Evolutionary conservation across 352 stramenopile species (phyloP).

Genomic region (Globisporangium uncinulatum): DNA sequence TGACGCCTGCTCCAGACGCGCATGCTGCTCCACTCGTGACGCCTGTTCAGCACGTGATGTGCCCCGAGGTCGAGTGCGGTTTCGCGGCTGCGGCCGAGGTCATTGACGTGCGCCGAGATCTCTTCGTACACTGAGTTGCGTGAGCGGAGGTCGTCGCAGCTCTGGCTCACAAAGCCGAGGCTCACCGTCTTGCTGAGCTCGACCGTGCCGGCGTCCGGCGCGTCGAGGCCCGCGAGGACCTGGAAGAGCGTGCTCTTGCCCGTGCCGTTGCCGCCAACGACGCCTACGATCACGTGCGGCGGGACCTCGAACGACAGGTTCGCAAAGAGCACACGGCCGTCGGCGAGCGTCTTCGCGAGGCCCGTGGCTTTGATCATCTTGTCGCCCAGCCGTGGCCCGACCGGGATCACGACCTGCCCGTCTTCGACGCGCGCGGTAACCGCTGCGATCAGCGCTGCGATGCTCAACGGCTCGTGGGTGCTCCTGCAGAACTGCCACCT

Average conservation of each 20-base stretch:
- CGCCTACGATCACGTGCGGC: conserved; percentile 94
- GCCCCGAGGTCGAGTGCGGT: too few relatives aligned
- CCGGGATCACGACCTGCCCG: conserved; percentile 88
- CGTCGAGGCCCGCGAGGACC: conserved; percentile 92
- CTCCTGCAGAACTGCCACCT: conserved; percentile 80
- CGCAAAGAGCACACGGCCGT: conserved; percentile 88
- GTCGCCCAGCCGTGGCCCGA: conserved; percentile 89
- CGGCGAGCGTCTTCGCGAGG: conserved; percentile 65
- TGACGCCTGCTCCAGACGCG: too few relatives aligned
- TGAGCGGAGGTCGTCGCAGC: conserved; percentile 57
- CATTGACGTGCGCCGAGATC: too few relatives aligned
- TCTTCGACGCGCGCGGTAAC: conserved; percentile 69
- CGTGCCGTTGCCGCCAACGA: conserved; percentile 96
- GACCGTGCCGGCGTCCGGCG: conserved; percentile 70
- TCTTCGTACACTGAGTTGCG: conserved; percentile 76
- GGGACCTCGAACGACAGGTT: conserved; percentile 93
- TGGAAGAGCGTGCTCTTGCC: conserved; percentile 97
- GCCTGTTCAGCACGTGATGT: too few relatives aligned
- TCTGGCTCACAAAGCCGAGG: conserved; percentile 76
- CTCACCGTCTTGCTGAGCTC: conserved; percentile 76
- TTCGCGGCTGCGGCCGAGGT: too few relatives aligned
- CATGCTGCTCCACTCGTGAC: too few relatives aligned
- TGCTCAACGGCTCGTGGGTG: conserved; percentile 76
- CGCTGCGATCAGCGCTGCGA: conserved; percentile 46
- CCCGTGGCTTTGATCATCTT: conserved; percentile 87